These are phyloP conservation scores for Globisporangium echinulatum DNA, from an alignment of 352 stramenopile genomes.

Conservation along the genomic window DNA sequence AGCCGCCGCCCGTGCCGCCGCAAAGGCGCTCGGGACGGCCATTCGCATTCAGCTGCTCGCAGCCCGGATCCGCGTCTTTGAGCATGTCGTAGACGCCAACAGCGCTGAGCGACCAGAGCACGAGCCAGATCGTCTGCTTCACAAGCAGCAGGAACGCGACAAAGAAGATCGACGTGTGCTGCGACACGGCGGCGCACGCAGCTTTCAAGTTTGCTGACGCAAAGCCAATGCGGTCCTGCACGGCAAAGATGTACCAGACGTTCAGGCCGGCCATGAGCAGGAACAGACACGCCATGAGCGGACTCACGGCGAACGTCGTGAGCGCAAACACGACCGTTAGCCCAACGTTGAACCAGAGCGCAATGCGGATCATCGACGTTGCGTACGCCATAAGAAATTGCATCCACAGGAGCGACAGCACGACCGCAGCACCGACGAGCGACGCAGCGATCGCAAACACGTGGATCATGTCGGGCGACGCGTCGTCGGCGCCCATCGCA, in stretches of 20 bases:
- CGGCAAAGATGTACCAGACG: slow-evolving; percentile 79
- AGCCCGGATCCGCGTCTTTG: slow-evolving; percentile 54
- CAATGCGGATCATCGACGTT: slow-evolving; percentile 68
- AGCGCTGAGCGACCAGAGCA: slow-evolving; percentile 57
- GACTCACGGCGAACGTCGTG: slow-evolving; percentile 53
- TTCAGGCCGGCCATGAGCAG: slow-evolving; percentile 60
- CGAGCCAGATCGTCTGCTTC: slow-evolving; percentile 69
- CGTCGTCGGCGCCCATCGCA: slow-evolving; percentile 10
- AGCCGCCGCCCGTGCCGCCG: slow-evolving; percentile 46
- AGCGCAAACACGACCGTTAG: slow-evolving; percentile 62
- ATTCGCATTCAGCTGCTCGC: slow-evolving; percentile 31
- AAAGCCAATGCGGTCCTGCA: slow-evolving; percentile 79
- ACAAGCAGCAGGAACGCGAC: slow-evolving; percentile 63
- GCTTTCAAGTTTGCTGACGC: slow-evolving; percentile 75
- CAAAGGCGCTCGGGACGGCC: slow-evolving; percentile 32
- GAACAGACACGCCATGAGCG: slow-evolving; percentile 53
- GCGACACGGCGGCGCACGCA: slow-evolving; percentile 48
- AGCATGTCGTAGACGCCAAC: slow-evolving; percentile 75
- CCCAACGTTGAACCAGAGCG: slow-evolving; percentile 77
- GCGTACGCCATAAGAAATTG: slow-evolving; percentile 73
- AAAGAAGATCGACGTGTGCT: slow-evolving; percentile 55
- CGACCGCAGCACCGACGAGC: slow-evolving; percentile 43
- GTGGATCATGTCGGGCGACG: slow-evolving; percentile 30
- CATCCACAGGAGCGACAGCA: slow-evolving; percentile 71
- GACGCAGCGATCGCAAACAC: slow-evolving; percentile 45